phyloP scores from a whole-genome alignment of 352 stramenopile species.

The Phytophthora pseudosyringae region DNA sequence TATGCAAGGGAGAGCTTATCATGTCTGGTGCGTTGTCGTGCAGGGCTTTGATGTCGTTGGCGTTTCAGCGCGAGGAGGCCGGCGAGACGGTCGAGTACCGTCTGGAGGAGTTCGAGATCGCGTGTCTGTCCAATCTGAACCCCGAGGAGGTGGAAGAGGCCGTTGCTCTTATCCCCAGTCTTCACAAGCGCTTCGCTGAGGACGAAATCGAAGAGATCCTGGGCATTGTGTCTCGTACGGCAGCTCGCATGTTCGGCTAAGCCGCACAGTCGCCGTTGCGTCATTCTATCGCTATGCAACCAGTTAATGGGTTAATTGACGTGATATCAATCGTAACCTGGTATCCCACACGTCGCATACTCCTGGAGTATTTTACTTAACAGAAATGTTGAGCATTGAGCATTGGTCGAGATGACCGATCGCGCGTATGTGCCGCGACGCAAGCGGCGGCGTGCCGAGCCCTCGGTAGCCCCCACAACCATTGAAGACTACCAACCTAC shows the following conservation, averaged over 20 bases:
- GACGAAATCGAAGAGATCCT: conserved; percentile 93
- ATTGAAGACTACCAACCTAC: neutral
- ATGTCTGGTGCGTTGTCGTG: neutral
- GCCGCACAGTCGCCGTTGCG: neutral
- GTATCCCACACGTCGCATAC: conserved; percentile 21
- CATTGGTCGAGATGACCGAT: conserved; percentile 9
- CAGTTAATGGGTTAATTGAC: conserved; percentile 18
- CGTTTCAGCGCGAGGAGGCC: conserved; percentile 83
- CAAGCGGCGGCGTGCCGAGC: conserved; percentile 43
- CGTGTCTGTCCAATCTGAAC: conserved; percentile 91
- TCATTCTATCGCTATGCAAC: conserved; percentile 22
- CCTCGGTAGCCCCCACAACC: neutral
- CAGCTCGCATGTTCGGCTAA: conserved; percentile 87
- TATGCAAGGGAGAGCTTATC: neutral
- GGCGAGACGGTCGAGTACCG: conserved; percentile 75
- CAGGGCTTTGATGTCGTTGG: conserved; percentile 87
- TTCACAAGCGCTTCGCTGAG: conserved; percentile 89
- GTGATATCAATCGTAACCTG: conserved; percentile 16
- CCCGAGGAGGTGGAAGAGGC: conserved; percentile 90
- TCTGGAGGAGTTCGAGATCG: conserved; percentile 91
- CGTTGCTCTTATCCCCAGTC: conserved; percentile 86
- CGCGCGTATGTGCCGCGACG: conserved; percentile 48
- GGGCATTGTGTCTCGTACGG: conserved; percentile 86
- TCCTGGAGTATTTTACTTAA: neutral
- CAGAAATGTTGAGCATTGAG: too few relatives aligned